Base-by-base conservation (phyloP, 345 rosid genomes). In the Chamaenerion angustifolium region DNA sequence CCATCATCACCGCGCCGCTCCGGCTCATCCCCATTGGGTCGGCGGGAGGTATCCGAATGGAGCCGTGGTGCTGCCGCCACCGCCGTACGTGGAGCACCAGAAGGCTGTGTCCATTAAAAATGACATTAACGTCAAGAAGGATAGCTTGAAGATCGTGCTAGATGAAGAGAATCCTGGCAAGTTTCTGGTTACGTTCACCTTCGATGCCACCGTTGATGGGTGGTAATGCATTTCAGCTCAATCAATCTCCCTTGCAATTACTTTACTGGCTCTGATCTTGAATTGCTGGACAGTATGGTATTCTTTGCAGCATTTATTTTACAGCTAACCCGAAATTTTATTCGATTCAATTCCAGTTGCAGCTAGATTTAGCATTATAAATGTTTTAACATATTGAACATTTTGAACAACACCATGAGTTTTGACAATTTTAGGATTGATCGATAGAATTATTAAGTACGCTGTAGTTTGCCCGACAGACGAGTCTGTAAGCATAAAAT, bases 131-230 rank as follows among this genome's bases (percentile, higher is more conserved):
- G 57, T 90, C 25, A 86, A 75, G 75, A 86, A 82, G 73, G 98
- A 90, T 64, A 68, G 68, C 48, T 68, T 90, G 70, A 64, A 57
- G 67, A 60, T 90, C 14, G 83, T 68, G 46, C 58, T 78, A 12
- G 96, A 90, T 57, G 76, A 68, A 16, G 73, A 71, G 12, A 13
- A 19, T 61, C 85, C 87, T 15, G 92, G 87, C 49, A 76, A 68
- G 49, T 76, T 70, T 23, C 71, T 90, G 46, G 80, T 87, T 62
- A 52, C 92, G 16, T 90, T 90, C 77, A 78, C 79, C 45, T 90
- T 90, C 67, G 96, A 90, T 68, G 96, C 98, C 10, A 76, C 86
- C 42, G 92, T 77, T 55, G 61, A 76, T 45, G 89, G 96, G 18
- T 76, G 98, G 96, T 86, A 67, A 23, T 40, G 40, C 13, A 45